Base-by-base conservation (phyloP, 2,329 filamentous ascomycete species). In the Aspergillus quadricinctus region DNA sequence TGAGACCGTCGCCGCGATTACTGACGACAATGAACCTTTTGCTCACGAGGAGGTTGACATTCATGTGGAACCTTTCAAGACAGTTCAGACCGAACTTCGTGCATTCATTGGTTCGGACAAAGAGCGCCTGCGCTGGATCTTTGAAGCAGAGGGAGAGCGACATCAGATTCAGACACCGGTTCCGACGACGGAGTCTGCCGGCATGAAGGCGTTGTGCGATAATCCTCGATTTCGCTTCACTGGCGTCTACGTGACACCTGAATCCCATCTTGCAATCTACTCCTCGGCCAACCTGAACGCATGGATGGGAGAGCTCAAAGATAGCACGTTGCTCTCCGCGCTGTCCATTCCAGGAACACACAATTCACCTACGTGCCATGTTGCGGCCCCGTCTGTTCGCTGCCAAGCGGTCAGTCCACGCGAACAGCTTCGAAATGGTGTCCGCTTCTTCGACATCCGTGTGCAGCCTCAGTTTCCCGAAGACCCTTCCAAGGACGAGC, bases 291-390 rank as follows among this genome's bases (percentile, higher is more conserved):
- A 85, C 53, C 82, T 92, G 50, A 71, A 85, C 59, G 76, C 80
- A 53, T 96, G 94, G 94, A 97, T 97, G 92, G 75, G 80, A 55
- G 81, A 86, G 59, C 80, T 97, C 45, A 79, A 82, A 58, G 84
- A 92, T 66, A 81, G 85, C 21, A 88, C 85, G 52, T 86, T 90
- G 1, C 79, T 97, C 4, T 89, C 90, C 1, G 82, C 88, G 2
- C 84, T 99, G 50, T 94, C 89, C 50, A 94, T 97, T 60, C 94
- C 94, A 17, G 94, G 94, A 61, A 97, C 94, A 0, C 94, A 99
- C 79, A 97, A 99, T 77, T 90, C 89, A 19, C 90, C 94, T 6
- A 95, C 92, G 9, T 88, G 84, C 76, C 82, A 95, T 78, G 82
- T 84, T 50, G 92, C 94, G 11, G 82, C 97, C 4, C 94, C 94